Evolutionary conservation across 371 early-diverging fungal genomes (phyloP).

Genomic region (Syncephalastrum monosporum): DNA sequence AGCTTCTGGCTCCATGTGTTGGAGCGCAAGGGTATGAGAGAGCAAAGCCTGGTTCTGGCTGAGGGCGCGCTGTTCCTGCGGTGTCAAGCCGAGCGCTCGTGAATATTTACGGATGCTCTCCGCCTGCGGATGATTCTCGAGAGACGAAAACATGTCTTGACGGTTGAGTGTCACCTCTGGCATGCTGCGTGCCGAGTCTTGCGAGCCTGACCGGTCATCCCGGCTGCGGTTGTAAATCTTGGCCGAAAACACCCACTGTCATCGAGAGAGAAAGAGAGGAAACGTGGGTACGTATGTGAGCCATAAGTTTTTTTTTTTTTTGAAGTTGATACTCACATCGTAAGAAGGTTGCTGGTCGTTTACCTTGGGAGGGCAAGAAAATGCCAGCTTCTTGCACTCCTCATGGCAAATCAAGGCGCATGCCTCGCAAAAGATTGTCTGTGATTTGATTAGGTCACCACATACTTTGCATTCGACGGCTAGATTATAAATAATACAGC

Average conservation of each 20-base stretch:
- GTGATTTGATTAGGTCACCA: slow-evolving; percentile 24
- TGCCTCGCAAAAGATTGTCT: slow-evolving; percentile 41
- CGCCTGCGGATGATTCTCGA: slow-evolving; percentile 33
- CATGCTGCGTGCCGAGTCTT: slow-evolving; percentile 7
- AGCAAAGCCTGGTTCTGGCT: slow-evolving; percentile 34
- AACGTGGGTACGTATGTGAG: not conserved
- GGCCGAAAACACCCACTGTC: slow-evolving; percentile 31
- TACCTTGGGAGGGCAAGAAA: slow-evolving; percentile 47
- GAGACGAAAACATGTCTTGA: slow-evolving; percentile 9
- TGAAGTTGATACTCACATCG: slow-evolving; percentile 21
- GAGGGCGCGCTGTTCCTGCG: slow-evolving; percentile 34
- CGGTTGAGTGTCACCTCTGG: slow-evolving; percentile 9
- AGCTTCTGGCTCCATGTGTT: slow-evolving; percentile 18
- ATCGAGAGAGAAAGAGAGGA: not conserved
- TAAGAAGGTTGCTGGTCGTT: slow-evolving; percentile 49
- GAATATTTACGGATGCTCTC: slow-evolving; percentile 35
- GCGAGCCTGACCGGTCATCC: slow-evolving; percentile 2
- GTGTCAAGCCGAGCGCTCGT: slow-evolving; percentile 29
- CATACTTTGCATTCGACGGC: slow-evolving; percentile 48
- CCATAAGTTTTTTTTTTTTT: not conserved
- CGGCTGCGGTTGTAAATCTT: slow-evolving; percentile 17
- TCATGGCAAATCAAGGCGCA: slow-evolving; percentile 46
- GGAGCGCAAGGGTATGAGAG: slow-evolving; percentile 27
- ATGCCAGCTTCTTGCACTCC: slow-evolving; percentile 34
- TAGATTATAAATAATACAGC: slow-evolving; percentile 6